Conservation (phyloP, 2,329 filamentous ascomycete species). For the Aspergillus carbonarius region DNA sequence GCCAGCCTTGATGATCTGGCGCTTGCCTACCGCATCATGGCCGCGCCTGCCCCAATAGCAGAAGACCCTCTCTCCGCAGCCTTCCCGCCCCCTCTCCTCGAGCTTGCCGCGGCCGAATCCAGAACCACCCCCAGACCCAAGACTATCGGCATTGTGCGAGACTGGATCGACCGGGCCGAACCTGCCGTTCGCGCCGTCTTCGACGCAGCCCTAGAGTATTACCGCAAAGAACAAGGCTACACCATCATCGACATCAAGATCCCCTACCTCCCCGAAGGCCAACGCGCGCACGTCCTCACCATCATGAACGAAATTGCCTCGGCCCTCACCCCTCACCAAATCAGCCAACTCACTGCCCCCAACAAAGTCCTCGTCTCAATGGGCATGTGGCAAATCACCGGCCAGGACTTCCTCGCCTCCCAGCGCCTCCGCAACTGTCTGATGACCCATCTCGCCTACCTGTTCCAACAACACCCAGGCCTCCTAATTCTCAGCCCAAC, state of each 20-base stretch:
- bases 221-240: constrained; percentile 38
- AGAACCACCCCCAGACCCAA: constrained; percentile 19
- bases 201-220: constrained; percentile 60
- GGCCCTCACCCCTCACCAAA: constrained; percentile 50
- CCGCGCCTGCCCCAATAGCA: constrained; percentile 62
- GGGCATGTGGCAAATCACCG: constrained; percentile 60
- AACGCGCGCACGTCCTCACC: constrained; percentile 72
- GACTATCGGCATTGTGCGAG: constrained; percentile 67
- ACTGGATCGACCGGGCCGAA: constrained; percentile 70
- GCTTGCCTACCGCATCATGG: constrained; percentile 78
- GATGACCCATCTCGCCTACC: constrained; percentile 73
- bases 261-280: constrained; percentile 64
- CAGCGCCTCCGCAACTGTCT: constrained; percentile 72
- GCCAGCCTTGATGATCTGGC: constrained; percentile 74
- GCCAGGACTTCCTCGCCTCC: constrained; percentile 68
- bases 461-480: constrained; percentile 70
- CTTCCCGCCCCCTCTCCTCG: constrained; percentile 56
- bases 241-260: constrained; percentile 51
- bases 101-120: constrained; percentile 46
- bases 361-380: constrained; percentile 71
- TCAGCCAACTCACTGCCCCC: constrained; percentile 60
- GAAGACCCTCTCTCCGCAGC: constrained; percentile 58
- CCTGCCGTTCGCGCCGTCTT: constrained; percentile 63
- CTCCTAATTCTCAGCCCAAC: constrained; percentile 79
- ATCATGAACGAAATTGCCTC: constrained; percentile 71